Evolutionary conservation across 768 basidiomycete genomes (phyloP).

Genomic region (Phaffia tasmanica): DNA sequence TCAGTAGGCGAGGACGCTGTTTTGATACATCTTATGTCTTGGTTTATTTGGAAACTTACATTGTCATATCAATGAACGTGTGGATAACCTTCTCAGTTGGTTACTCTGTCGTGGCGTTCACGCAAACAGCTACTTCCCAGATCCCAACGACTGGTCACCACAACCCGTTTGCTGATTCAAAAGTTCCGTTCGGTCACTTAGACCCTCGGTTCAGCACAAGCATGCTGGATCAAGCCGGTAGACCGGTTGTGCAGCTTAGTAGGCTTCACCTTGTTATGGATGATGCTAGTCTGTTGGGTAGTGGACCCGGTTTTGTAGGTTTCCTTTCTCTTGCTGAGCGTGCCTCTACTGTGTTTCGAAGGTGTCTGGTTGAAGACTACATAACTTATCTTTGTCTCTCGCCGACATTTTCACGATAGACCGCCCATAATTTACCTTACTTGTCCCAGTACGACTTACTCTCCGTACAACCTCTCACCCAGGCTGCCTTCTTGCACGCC

Average conservation of each 20-base stretch:
- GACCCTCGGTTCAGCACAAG: conserved; percentile 43
- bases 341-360: not conserved
- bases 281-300: conserved; percentile 58
- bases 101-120: conserved; percentile 69
- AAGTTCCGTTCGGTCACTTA: conserved; percentile 36
- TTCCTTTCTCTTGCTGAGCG: not conserved
- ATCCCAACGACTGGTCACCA: conserved; percentile 61
- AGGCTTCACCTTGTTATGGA: conserved; percentile 69
- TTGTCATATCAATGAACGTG: conserved; percentile 43
- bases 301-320: conserved; percentile 67
- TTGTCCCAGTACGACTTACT: conserved; percentile 65
- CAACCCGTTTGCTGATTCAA: conserved; percentile 48
- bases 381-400: not conserved
- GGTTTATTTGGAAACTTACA: conserved; percentile 26
- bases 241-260: conserved; percentile 49
- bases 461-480: conserved; percentile 61
- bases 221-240: conserved; percentile 45
- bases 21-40: not conserved
- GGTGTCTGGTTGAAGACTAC: not conserved
- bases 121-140: conserved; percentile 58
- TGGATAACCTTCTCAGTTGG: conserved; percentile 52
- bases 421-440: conserved; percentile 54
- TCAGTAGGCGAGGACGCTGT: not conserved
- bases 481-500: conserved; percentile 60
- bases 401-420: conserved; percentile 42